Evolutionary conservation across 2,329 filamentous ascomycete genomes (phyloP), one percentile per base, ranked within the genome.

Genomic region (Colletotrichum eleusines): DNA sequence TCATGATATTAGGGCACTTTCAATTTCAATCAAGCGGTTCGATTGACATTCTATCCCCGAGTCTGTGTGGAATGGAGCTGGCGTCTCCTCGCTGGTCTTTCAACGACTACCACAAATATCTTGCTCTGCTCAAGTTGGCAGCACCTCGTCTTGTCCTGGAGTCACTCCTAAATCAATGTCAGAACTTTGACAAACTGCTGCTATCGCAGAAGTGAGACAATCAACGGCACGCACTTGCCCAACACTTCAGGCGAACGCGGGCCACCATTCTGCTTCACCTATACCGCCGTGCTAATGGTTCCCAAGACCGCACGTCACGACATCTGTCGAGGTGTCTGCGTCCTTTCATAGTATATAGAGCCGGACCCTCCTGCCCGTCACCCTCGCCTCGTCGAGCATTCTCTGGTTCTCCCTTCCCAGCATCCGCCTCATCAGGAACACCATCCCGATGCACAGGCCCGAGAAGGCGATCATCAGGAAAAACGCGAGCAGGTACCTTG

Each of bases 401-500:
- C 33, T 60, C 58, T 46, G 42, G 40, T 72, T 72, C 33, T 44
- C 67, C 54, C 66, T 66, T 5, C 51, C 59, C 63, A 72, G 35
- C 40, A 63, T 11, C 35, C 57, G 48, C 44, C 68, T 71, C 71
- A 72, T 64, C 53, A 63, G 11, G 38, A 72, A 59, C 18, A 66
- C 63, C 38, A 54, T 61, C 26, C 63, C 67, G 40, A 67, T 60
- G 9, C 62, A 63, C 1, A 71, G 18, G 11, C 18, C 44, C 18
- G 71, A 71, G 20, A 66, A 72, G 33, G 55, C 40, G 40, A 71
- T 54, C 71, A 73, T 71, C 57, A 77, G 23, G 33, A 77, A 74
- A 69, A 77, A 80, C 11, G 75, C 78, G 64, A 73, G 76, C 0
- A 75, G 64, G 38, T 79, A 80, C 0, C 78, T 72, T 3, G 79